Base-by-base conservation (phyloP, 306 rosid genomes). In the Lupinus albus region DNA sequence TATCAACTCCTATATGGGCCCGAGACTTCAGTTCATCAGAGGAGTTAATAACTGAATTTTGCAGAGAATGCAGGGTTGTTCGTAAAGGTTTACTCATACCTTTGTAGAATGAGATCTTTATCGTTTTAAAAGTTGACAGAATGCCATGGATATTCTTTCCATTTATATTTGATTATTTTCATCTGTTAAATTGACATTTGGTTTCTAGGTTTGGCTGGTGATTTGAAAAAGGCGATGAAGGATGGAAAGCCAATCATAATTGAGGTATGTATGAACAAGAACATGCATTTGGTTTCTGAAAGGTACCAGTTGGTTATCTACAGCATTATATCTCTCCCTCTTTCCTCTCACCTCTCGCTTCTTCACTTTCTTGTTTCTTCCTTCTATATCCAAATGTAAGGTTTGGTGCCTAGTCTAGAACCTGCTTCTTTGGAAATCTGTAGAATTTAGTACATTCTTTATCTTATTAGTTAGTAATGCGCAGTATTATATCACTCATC, bases 221-320 rank as follows among this genome's bases (percentile, higher is more conserved):
- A 93, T 85, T 74, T 93, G 80, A 93, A 89, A 87, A 93, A 93
- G 79, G 98, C 98, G 42, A 86, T 93, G 98, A 93, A 89, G 83
- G 98, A 93, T 85, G 98, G 98, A 77, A 89, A 93, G 70, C 98
- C 98, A 25, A 88, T 93, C 64, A 93, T 93, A 75, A 93, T 93
- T 58, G 97, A 93, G 91, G 98, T 90, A 60, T 70, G 76, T 39
- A 57, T 45, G 35, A 33, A 61, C n/a, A n/a, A n/a, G n/a, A n/a
- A n/a, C 30, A 21, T 42, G 65, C 21, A 53, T 50, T 11, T 51
- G 18, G 48, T 41, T 45, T 2, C 52, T 25, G 5, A 63, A 13
- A 61, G 50, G 55, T n/a, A 17, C 20, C 55, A 44, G 44, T 45
- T 45, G 42, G 25, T 13, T 44, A 63, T 53, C 42, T n/a, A 25